Evolutionary conservation across 495 filamentous ascomycete genomes (phyloP).

Genomic region (Xylaria intraflava): DNA sequence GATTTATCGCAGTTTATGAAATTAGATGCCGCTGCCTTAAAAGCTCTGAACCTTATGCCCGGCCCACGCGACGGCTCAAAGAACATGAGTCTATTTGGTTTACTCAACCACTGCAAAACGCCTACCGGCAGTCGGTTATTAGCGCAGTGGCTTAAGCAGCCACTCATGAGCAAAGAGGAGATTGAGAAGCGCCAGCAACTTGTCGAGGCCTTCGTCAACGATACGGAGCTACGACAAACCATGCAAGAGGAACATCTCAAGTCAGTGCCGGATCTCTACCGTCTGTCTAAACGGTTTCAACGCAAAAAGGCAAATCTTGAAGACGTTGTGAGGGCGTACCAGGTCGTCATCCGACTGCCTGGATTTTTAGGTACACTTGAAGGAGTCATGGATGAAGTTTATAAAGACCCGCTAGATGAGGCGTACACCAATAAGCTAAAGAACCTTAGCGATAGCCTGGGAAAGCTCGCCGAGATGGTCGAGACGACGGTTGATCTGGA

Average conservation of each 20-base stretch:
- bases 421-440: conserved; percentile 81
- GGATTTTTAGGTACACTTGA: conserved; percentile 85
- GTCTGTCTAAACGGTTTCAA: conserved; percentile 91
- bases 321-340: conserved; percentile 92
- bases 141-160: conserved; percentile 97
- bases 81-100: conserved; percentile 92
- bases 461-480: conserved; percentile 93
- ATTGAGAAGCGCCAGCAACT: conserved; percentile 90
- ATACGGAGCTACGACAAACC: conserved; percentile 89
- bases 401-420: conserved; percentile 77
- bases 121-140: conserved; percentile 84
- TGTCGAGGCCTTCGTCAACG: conserved; percentile 88
- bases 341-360: conserved; percentile 85
- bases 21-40: conserved; percentile 87
- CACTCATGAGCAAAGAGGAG: conserved; percentile 82
- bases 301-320: conserved; percentile 84
- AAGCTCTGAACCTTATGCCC: conserved; percentile 95
- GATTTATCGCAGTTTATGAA: conserved; percentile 98
- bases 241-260: conserved; percentile 97
- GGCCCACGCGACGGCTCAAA: conserved; percentile 89
- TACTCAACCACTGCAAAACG: conserved; percentile 97
- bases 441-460: conserved; percentile 68
- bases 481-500: conserved; percentile 97
- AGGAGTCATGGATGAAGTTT: conserved; percentile 90
- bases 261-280: conserved; percentile 89